Evolutionary conservation across 1,139 yeast genomes (phyloP), one percentile per base, ranked within the genome.

Genomic region (Hyphopichia pseudoburtonii): DNA sequence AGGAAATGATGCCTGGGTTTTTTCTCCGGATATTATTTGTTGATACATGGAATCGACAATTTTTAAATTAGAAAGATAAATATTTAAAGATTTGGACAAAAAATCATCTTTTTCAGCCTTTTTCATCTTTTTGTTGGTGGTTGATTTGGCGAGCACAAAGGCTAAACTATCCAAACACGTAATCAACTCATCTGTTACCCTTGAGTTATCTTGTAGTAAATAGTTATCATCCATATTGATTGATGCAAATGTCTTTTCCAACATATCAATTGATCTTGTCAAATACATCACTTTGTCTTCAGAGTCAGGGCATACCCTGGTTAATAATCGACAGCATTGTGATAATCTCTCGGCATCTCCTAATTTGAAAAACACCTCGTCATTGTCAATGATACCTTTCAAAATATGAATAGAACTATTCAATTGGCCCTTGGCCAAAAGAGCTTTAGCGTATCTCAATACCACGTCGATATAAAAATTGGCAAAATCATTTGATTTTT

Each of bases 271-370:
- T 2, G 78, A 63, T 33, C 78, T 60, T 30, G 64, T 48, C 33
- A 75, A 56, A 37, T 70, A 68, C 3, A 42, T 33, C 22, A 69
- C 64, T 28, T 70, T 68, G 14, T 56, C 60, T 2, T 48, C 42
- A 3, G 47, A 35, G 30, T 56, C 52, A 1, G 51, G 50, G n/a
- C 55, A 46, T 12, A 67, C 59, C 36, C 53, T 62, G 28, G 65
- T 57, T 36, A 70, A 46, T 28, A 71, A 47, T 28, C 76, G 56
- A 43, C 73, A 62, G 44, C 75, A 68, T 40, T 65, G 70, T 0
- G 73, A 59, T 40, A 71, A 52, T 40, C 70, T 50, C 45, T 71
- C 76, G 8, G 74, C 66, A 44, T 69, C 73, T n/a, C 77, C 77
- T 16, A 70, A 42, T 35, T 60, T 55, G 46, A 53, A 64, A 45